Conservation (phyloP, 2,329 filamentous ascomycete genomes). For the Rhynchosporium secalis region DNA sequence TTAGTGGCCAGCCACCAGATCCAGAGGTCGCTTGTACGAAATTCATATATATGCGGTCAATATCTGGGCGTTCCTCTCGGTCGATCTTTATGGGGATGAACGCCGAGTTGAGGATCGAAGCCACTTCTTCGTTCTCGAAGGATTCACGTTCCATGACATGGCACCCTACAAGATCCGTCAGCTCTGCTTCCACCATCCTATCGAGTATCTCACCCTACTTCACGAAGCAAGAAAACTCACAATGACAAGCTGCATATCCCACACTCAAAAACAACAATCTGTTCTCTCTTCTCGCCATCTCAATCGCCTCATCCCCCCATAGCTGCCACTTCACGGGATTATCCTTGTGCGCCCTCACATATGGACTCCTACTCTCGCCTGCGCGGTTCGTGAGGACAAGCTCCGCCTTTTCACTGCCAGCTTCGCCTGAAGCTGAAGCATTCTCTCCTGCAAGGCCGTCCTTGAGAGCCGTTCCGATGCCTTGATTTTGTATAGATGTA, state of each 20-base stretch:
- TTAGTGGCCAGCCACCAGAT: constrained; percentile 89
- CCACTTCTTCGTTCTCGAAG: constrained; percentile 80
- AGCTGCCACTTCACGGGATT: constrained; percentile 92
- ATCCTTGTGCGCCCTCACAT: constrained; percentile 71
- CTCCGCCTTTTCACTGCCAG: constrained; percentile 26
- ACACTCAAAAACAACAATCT: constrained; percentile 91
- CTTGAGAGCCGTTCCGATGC: constrained; percentile 34
- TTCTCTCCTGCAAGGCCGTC: constrained; percentile 15
- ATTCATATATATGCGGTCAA: constrained; percentile 97
- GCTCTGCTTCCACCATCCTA: background rate
- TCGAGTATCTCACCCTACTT: background rate
- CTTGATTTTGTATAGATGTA: constrained; percentile 11
- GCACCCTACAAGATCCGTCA: constrained; percentile 55
- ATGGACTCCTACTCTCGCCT: constrained; percentile 63
- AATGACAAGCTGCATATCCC: constrained; percentile 93
- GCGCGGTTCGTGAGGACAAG: constrained; percentile 54
- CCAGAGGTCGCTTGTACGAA: constrained; percentile 93
- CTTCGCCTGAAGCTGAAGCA: background rate
- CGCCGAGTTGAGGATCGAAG: constrained; percentile 76
- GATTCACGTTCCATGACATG: constrained; percentile 93
- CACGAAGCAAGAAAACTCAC: constrained; percentile 52
- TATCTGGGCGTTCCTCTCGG: constrained; percentile 87
- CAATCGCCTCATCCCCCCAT: constrained; percentile 75
- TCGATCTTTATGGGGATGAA: constrained; percentile 95
- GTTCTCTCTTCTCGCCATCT: constrained; percentile 76